Conservation (phyloP, 352 stramenopile species). For the Poterioochromonas sp. region DNA sequence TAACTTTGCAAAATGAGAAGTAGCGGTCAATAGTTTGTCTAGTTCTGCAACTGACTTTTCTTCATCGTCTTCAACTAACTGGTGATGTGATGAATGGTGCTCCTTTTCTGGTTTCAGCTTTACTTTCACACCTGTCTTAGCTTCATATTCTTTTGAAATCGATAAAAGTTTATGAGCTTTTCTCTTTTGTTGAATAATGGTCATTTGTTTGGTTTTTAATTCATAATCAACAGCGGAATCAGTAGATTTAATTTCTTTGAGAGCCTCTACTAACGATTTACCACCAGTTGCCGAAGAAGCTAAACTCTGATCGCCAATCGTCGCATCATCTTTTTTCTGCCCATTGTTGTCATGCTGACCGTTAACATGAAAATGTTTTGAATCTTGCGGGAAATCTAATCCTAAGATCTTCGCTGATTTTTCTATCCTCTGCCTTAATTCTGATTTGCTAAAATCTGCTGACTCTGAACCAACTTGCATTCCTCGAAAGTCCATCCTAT, state of each 20-base stretch:
- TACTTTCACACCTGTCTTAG: neutral
- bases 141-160: neutral
- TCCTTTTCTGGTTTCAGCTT: too few relatives aligned
- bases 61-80: neutral
- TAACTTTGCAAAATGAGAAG: too few relatives aligned
- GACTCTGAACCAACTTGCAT: neutral
- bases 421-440: constrained; percentile 3
- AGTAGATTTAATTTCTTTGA: constrained; percentile 4
- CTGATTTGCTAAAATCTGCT: constrained; percentile 9
- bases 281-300: neutral
- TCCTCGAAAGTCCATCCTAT: neutral
- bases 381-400: constrained; percentile 20
- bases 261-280: neutral
- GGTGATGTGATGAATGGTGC: too few relatives aligned
- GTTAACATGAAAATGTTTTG: neutral
- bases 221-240: constrained; percentile 20
- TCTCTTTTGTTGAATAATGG: neutral
- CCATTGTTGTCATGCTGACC: neutral
- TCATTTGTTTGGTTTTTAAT: neutral
- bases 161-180: neutral
- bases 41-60: neutral
- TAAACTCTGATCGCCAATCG: neutral
- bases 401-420: neutral
- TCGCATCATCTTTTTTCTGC: neutral
- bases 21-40: neutral